These are phyloP conservation scores for Volvox carteri DNA, from an alignment of 163 green algal species.

Conservation along the genomic window DNA sequence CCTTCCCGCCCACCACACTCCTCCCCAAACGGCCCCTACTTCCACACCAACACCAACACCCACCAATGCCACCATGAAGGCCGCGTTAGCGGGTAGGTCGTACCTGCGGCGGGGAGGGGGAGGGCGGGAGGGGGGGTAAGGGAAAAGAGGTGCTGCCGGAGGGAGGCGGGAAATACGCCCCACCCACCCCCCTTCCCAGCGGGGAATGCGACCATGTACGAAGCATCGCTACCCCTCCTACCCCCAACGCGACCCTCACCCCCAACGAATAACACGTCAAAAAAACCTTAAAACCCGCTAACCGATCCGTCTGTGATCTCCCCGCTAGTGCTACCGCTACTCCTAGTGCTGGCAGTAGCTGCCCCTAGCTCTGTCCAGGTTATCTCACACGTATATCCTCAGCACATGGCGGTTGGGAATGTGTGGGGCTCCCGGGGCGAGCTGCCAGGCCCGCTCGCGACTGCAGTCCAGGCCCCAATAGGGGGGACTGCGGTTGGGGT, in stretches of 20 bases:
- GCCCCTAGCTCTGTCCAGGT: too few species aligned
- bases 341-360: too few species aligned
- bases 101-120: not conserved
- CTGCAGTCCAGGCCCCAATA: conserved; percentile 45
- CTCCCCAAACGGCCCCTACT: not conserved
- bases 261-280: too few species aligned
- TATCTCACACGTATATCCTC: conserved; percentile 50
- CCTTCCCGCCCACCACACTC: not conserved
- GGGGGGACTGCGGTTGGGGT: too few species aligned
- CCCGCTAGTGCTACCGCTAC: too few species aligned
- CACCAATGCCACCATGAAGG: conserved; percentile 10
- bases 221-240: too few species aligned
- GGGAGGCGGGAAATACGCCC: not conserved
- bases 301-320: too few species aligned
- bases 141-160: not conserved
- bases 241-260: too few species aligned
- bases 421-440: not conserved
- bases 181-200: too few species aligned
- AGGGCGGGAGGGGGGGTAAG: not conserved
- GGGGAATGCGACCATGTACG: too few species aligned
- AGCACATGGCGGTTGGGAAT: conserved; percentile 40
- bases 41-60: too few species aligned
- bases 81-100: conserved; percentile 18
- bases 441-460: conserved; percentile 38
- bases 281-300: too few species aligned